phyloP scores from a whole-genome alignment of 2,329 filamentous ascomycete genomes.

The Colletotrichum spaethianum region DNA sequence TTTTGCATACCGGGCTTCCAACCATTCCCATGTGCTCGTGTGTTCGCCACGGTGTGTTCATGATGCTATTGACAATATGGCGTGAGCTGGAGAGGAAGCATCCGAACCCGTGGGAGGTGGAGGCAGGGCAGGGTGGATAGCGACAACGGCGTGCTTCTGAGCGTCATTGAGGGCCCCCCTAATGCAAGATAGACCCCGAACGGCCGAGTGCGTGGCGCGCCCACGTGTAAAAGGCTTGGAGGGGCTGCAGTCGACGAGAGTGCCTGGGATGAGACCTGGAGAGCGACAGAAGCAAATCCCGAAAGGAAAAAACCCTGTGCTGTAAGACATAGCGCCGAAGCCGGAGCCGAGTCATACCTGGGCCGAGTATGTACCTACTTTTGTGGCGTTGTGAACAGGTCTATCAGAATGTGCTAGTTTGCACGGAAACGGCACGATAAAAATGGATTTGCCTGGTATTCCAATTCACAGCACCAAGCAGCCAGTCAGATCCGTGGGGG shows the following conservation, averaged over 20 bases:
- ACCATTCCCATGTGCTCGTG: neutral
- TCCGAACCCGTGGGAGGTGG: constrained; percentile 16
- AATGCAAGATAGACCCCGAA: constrained; percentile 1
- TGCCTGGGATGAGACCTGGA: neutral
- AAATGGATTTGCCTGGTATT: neutral
- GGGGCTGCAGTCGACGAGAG: neutral
- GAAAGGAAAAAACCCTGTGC: neutral
- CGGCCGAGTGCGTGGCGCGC: constrained; percentile 2
- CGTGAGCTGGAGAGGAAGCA: constrained; percentile 28
- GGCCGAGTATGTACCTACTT: neutral
- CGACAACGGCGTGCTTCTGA: constrained; percentile 13
- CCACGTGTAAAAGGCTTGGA: neutral
- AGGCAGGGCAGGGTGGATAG: constrained; percentile 3
- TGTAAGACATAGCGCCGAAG: neutral
- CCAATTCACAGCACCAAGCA: neutral
- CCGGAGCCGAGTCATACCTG: neutral
- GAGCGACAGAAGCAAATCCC: neutral
- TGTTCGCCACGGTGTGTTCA: neutral
- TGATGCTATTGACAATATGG: neutral
- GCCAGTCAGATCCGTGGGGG: neutral
- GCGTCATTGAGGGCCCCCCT: neutral
- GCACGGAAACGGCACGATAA: neutral
- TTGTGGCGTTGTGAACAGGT: neutral
- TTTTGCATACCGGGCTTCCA: neutral
- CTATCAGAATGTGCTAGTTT: neutral